Evolutionary conservation across 2,329 filamentous ascomycete genomes (phyloP).

Genomic region (Blastomyces parvus): DNA sequence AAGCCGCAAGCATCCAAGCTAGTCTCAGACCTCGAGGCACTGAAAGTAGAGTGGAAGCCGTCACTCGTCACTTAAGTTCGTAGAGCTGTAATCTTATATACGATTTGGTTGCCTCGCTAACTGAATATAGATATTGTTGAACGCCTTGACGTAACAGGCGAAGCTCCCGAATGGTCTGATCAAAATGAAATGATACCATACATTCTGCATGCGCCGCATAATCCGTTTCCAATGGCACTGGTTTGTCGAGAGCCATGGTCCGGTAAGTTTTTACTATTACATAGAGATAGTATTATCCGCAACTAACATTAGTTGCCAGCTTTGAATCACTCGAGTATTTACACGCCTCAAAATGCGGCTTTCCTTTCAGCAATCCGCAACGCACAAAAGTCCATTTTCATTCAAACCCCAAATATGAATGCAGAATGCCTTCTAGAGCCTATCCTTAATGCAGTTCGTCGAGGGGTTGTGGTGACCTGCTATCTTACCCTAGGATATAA

Average conservation of each 20-base stretch:
- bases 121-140: conserved; percentile 42
- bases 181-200: conserved; percentile 58
- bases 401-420: conserved; percentile 70
- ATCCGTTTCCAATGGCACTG: conserved; percentile 59
- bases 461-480: conserved; percentile 58
- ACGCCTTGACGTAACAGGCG: conserved; percentile 42
- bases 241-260: conserved; percentile 62
- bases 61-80: conserved; percentile 54
- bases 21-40: conserved; percentile 41
- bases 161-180: conserved; percentile 46
- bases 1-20: conserved; percentile 54
- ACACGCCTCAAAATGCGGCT: conserved; percentile 64
- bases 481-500: conserved; percentile 74
- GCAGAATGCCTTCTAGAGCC: conserved; percentile 57
- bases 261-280: conserved; percentile 18
- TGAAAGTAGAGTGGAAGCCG: conserved; percentile 49
- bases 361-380: conserved; percentile 62
- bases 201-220: conserved; percentile 44
- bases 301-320: conserved; percentile 22
- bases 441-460: conserved; percentile 53
- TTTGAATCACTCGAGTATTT: conserved; percentile 50
- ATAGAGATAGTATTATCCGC: not conserved
- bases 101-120: conserved; percentile 1
- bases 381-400: conserved; percentile 57
- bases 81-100: conserved; percentile 10